Evolutionary conservation across 352 stramenopile species (phyloP), one percentile per base, ranked within the genome.

Genomic region (Globisporangium uncinulatum): DNA sequence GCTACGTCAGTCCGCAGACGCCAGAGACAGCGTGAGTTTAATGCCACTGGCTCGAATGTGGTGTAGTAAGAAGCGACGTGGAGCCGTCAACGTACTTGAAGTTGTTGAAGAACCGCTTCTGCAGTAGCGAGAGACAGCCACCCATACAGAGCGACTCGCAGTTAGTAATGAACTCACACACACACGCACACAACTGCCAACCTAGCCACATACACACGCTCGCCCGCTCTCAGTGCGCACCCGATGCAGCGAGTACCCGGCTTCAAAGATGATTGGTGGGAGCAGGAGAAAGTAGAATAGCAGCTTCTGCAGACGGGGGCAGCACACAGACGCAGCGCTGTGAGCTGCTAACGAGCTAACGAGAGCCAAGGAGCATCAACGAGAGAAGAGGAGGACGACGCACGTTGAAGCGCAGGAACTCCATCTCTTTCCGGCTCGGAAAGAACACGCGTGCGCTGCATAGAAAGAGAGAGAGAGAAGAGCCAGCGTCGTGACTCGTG

Each of bases 181-280:
- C 24, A 29, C 24, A 44, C 9, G 39, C 24, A 29, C 24, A n/a
- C 13, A 44, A 6, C 39, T 8, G 15, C 37, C 6, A 11, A 42
- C 37, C 10, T 42, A 42, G 37, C 37, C 37, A 42, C 37, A 42
- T 13, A 42, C 37, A 17, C 37, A 42, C 37, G 37, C 37, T 42
- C 37, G 37, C 3, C 14, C 39, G 10, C 15, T 44, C 39, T 6
- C 8, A n/a, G 6, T 17, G n/a, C 47, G 37, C 65, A 87, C 79
- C 64, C 79, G 71, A 66, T 93, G 77, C 1, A 98, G 69, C 34
- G 88, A 97, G 67, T 98, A 98, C 0, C 96, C 95, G 0, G 94
- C 95, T 74, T 99, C 95, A 63, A 99, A 99, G 58, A 99, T 99
- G 57, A 99, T 99, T 7, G 95, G 94, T 19, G 96, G 96, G 43